These are phyloP conservation scores for Ananas comosus DNA, from an alignment of 176 grass and related monocot genomes.

Conservation along the genomic window DNA sequence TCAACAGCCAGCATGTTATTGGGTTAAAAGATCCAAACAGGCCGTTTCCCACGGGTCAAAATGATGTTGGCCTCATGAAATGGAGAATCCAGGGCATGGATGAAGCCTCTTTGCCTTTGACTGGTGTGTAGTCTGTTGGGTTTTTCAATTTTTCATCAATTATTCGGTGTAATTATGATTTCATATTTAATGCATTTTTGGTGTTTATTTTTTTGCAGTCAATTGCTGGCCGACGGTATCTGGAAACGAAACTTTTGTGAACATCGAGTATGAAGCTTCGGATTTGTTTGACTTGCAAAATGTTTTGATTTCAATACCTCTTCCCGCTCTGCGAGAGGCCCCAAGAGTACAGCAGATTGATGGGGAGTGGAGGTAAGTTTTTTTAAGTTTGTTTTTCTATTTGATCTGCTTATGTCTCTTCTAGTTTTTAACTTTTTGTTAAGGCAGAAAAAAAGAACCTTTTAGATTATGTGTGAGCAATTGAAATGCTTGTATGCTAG, in stretches of 20 bases:
- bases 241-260: conserved; percentile 69
- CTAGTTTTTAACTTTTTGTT: not conserved
- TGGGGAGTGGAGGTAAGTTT: conserved; percentile 91
- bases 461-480: no score
- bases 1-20: conserved; percentile 64
- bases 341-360: conserved; percentile 78
- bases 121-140: conserved; percentile 32
- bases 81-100: conserved; percentile 91
- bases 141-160: not conserved
- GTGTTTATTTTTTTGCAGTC: conserved; percentile 26
- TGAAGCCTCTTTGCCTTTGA: conserved; percentile 55
- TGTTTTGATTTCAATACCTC: conserved; percentile 72
- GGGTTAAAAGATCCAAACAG: conserved; percentile 85
- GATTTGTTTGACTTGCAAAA: conserved; percentile 77
- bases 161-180: not conserved
- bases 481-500: no score
- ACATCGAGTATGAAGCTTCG: conserved; percentile 83
- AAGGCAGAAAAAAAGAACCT: no score
- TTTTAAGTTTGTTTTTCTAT: conserved; percentile 13
- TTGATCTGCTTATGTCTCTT: not conserved
- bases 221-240: conserved; percentile 83
- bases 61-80: conserved; percentile 78
- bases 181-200: not conserved
- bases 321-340: conserved; percentile 45
- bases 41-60: conserved; percentile 77